Evolutionary conservation across 1,284 basidiomycete genomes (phyloP).

Genomic region (Irpex sp.): DNA sequence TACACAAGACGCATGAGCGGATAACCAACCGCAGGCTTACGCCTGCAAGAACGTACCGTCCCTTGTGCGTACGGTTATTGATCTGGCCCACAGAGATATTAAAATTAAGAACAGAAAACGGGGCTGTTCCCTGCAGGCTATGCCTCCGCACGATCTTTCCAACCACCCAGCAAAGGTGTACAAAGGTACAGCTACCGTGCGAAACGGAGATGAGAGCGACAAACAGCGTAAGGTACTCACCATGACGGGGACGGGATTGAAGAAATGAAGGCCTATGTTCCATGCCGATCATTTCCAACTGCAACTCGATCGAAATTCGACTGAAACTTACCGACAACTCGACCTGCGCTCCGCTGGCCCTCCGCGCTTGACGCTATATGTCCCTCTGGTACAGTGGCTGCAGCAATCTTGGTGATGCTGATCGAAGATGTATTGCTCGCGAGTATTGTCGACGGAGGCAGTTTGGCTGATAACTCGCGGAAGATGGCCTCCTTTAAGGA

Average conservation of each 20-base stretch:
- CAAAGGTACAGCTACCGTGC: background rate
- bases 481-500: conserved; percentile 82
- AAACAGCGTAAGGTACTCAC: conserved; percentile 34
- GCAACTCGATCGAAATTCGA: background rate
- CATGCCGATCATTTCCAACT: background rate
- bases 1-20: no score
- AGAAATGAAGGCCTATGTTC: conserved; percentile 80
- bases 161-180: background rate
- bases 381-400: conserved; percentile 62
- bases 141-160: background rate
- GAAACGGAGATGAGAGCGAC: background rate
- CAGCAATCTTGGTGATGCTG: conserved; percentile 91
- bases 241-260: conserved; percentile 96
- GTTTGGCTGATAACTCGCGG: conserved; percentile 59
- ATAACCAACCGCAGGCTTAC: no score
- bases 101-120: background rate
- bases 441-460: conserved; percentile 77
- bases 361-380: conserved; percentile 54
- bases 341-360: conserved; percentile 57
- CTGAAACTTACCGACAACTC: conserved; percentile 66
- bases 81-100: background rate
- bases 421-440: conserved; percentile 95
- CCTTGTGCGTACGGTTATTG: background rate
- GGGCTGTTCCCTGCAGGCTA: background rate
- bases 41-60: no score